These are phyloP conservation scores for Fraxinus nigra DNA, from an alignment of 305 asterid genomes.

Conservation along the genomic window DNA sequence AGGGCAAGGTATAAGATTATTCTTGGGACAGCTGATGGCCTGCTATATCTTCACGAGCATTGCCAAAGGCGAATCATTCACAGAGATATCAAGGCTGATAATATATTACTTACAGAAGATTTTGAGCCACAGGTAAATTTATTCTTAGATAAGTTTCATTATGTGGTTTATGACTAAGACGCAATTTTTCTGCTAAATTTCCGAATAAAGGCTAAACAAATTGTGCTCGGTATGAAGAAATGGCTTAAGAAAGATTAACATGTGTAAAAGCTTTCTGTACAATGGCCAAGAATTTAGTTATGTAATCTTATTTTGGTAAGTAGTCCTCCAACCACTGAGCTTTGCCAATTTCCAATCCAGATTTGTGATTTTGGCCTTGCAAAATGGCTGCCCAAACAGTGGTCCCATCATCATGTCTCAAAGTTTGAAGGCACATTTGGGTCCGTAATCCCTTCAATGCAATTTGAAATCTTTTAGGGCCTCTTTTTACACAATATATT, in stretches of 20 bases:
- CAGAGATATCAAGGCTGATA: conserved; percentile 65
- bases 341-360: conserved; percentile 26
- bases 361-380: conserved; percentile 77
- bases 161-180: not conserved
- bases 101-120: conserved; percentile 59
- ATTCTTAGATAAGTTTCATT: not conserved
- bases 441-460: conserved; percentile 34
- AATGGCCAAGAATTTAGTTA: not conserved
- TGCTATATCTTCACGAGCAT: conserved; percentile 57
- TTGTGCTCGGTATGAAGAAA: not conserved
- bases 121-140: conserved; percentile 57
- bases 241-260: not conserved
- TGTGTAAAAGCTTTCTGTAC: not conserved
- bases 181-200: not conserved
- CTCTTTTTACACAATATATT: not conserved
- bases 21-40: conserved; percentile 63
- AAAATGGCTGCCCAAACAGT: conserved; percentile 69
- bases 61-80: conserved; percentile 62
- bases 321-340: not conserved
- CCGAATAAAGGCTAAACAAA: not conserved
- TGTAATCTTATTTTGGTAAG: not conserved
- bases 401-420: conserved; percentile 58
- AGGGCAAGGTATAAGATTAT: conserved; percentile 52
- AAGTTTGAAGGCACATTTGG: conserved; percentile 80
- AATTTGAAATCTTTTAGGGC: not conserved